These are phyloP conservation scores for Neurospora crassa DNA, from an alignment of 2,329 filamentous ascomycete genomes.

Conservation along the genomic window DNA sequence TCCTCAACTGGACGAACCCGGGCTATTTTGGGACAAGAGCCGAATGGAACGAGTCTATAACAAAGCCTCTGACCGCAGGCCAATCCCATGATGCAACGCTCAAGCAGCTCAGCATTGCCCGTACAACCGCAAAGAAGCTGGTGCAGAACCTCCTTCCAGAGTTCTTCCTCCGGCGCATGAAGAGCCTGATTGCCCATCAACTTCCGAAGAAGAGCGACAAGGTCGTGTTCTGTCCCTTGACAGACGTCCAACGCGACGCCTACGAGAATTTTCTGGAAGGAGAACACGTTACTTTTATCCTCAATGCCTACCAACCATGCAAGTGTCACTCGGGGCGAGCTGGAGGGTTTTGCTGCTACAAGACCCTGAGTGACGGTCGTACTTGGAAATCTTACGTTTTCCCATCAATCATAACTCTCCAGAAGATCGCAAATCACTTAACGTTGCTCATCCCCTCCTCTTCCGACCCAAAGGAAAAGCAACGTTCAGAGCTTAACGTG, in stretches of 20 bases:
- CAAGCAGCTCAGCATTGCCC: conserved; percentile 68
- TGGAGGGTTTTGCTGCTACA: conserved; percentile 73
- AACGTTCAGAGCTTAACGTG: conserved; percentile 65
- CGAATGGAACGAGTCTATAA: conserved; percentile 73
- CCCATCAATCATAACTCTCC: conserved; percentile 66
- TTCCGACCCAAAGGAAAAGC: conserved; percentile 59
- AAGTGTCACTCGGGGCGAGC: conserved; percentile 59
- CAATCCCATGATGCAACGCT: conserved; percentile 88
- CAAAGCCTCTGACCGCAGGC: conserved; percentile 70
- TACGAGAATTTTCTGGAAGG: conserved; percentile 77
- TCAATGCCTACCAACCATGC: conserved; percentile 57
- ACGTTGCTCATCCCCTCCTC: conserved; percentile 68
- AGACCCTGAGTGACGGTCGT: conserved; percentile 47
- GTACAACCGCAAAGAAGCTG: conserved; percentile 74
- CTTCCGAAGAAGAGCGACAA: conserved; percentile 89
- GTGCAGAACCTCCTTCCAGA: conserved; percentile 79
- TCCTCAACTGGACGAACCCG: conserved; percentile 94
- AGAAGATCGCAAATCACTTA: conserved; percentile 90
- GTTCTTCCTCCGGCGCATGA: conserved; percentile 89
- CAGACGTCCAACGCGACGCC: conserved; percentile 66
- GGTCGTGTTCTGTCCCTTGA: conserved; percentile 91
- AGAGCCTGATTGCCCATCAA: conserved; percentile 83
- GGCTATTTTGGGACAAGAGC: conserved; percentile 54
- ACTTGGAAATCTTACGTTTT: conserved; percentile 75
- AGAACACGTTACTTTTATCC: conserved; percentile 59